These are phyloP conservation scores for Fraxinus floribunda DNA, from an alignment of 305 asterid species.

Conservation along the genomic window DNA sequence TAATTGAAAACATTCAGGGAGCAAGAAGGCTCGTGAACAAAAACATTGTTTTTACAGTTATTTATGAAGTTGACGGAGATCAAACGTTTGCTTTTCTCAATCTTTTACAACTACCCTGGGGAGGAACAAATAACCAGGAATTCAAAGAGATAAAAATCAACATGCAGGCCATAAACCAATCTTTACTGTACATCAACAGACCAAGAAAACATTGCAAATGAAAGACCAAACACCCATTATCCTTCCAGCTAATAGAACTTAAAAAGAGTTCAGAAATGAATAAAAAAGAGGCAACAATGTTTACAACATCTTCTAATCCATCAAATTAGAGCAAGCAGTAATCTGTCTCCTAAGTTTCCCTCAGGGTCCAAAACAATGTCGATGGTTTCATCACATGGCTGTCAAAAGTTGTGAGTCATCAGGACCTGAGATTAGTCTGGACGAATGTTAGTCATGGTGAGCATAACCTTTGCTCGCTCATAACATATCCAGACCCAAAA, in stretches of 20 bases:
- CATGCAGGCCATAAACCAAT: constrained; percentile 13
- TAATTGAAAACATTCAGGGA: not conserved
- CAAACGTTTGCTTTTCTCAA: not conserved
- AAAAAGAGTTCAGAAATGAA: not conserved
- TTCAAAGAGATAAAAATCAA: not conserved
- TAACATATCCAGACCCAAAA: constrained; percentile 43
- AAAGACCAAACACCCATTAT: not conserved
- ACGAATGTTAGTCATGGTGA: constrained; percentile 53
- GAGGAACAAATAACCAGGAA: not conserved
- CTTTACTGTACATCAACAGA: constrained; percentile 26
- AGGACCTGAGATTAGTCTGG: constrained; percentile 28
- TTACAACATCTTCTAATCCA: constrained; percentile 19
- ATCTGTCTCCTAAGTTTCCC: not conserved
- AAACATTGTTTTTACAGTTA: not conserved
- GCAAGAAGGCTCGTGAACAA: not conserved
- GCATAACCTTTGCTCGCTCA: constrained; percentile 42
- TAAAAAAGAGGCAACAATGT: constrained; percentile 8
- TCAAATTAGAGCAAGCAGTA: not conserved
- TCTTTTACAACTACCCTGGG: not conserved
- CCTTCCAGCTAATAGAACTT: not conserved
- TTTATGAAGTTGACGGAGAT: not conserved
- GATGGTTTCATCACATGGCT: constrained; percentile 11
- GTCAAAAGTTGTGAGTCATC: not conserved
- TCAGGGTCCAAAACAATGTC: constrained; percentile 2
- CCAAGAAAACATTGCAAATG: constrained; percentile 6